Evolutionary conservation across 2,329 filamentous ascomycete genomes (phyloP).

Genomic region (Aspergillus sp.): DNA sequence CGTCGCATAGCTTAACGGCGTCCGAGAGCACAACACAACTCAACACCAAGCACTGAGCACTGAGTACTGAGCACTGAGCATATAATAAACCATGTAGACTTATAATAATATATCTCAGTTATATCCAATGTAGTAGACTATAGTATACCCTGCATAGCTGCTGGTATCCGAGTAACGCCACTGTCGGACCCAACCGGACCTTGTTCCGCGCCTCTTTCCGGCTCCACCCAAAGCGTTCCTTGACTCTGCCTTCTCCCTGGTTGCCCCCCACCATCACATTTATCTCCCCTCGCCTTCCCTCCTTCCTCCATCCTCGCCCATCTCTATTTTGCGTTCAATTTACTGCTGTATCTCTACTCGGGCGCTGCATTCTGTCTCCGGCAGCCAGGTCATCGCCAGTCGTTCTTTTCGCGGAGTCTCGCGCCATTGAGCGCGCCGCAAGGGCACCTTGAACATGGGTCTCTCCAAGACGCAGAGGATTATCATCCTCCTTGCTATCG

Average conservation of each 20-base stretch:
- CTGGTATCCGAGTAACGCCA: not conserved
- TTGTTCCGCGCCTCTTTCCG: not conserved
- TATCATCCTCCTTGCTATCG: constrained; percentile 85
- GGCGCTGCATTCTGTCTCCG: not conserved
- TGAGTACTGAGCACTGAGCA: too few species aligned
- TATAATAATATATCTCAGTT: too few species aligned
- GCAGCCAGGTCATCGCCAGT: not conserved
- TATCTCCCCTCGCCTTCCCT: not conserved
- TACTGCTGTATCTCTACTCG: not conserved
- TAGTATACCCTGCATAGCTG: too few species aligned
- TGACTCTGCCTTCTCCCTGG: not conserved
- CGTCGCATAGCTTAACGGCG: too few species aligned
- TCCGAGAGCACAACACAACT: too few species aligned
- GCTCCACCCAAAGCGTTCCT: not conserved
- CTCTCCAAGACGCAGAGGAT: constrained; percentile 93
- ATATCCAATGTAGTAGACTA: too few species aligned
- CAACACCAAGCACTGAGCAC: too few species aligned
- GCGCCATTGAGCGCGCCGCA: constrained; percentile 20
- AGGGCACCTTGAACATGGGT: constrained; percentile 53
- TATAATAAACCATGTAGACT: too few species aligned
- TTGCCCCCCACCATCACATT: not conserved
- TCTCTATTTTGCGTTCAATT: not conserved
- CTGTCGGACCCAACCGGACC: not conserved
- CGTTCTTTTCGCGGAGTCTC: constrained; percentile 9
- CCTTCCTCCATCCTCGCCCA: not conserved